Evolutionary conservation across 2,329 filamentous ascomycete species (phyloP).

Genomic region (Chlorencoelia australis): DNA sequence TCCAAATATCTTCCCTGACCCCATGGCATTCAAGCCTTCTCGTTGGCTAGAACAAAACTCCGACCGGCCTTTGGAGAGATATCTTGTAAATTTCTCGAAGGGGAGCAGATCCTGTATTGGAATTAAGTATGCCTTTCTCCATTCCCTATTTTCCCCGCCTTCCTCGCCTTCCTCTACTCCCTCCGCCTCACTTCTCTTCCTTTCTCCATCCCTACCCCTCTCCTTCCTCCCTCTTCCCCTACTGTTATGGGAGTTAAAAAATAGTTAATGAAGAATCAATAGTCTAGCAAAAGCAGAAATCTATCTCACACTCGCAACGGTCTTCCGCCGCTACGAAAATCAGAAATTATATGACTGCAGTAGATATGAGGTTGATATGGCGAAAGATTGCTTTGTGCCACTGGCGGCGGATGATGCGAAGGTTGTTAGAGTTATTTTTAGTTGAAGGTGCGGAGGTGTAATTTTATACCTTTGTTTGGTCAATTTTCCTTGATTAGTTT

Average conservation of each 20-base stretch:
- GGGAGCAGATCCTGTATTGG: constrained; percentile 18
- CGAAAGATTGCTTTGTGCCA: constrained; percentile 8
- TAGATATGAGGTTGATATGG: constrained; percentile 11
- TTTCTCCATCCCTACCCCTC: too few relatives aligned
- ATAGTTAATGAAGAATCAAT: too few relatives aligned
- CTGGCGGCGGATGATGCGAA: constrained; percentile 1
- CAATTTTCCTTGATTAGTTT: too few relatives aligned
- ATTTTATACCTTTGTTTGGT: too few relatives aligned
- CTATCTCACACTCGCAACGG: constrained; percentile 11
- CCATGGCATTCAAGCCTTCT: constrained; percentile 10
- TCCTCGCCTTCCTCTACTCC: too few relatives aligned
- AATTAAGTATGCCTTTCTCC: too few relatives aligned
- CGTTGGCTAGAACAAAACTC: constrained; percentile 22
- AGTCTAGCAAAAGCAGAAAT: constrained; percentile 19
- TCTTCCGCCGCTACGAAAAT: constrained; percentile 13
- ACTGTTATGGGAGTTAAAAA: too few relatives aligned
- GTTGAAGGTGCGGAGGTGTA: too few relatives aligned
- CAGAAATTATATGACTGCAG: constrained; percentile 13
- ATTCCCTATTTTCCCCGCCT: too few relatives aligned
- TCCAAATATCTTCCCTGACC: constrained; percentile 12
- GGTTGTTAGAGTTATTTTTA: constrained; percentile 5
- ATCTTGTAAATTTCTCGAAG: constrained; percentile 17
- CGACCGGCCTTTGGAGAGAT: constrained; percentile 9
- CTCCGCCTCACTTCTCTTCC: too few relatives aligned
- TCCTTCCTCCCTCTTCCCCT: too few relatives aligned